A percentile compares a stretch with the other conserved stretches of the same genome.
Conservation (phyloP, 768 basidiomycete species). For the Boletus reticuloceps region DNA sequence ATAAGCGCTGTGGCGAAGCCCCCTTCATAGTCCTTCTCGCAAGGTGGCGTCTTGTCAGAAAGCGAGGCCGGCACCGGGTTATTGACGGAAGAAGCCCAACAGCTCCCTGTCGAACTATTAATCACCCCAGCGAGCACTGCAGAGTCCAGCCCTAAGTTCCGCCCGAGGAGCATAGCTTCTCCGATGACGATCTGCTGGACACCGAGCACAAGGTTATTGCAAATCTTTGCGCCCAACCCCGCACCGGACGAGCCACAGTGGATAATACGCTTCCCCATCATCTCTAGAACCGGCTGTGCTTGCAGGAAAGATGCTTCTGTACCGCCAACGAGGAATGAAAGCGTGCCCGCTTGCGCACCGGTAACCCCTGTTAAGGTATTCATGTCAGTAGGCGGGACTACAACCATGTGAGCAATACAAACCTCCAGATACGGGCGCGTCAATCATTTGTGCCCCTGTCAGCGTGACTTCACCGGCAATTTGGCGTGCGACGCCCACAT, state of each 20-base stretch:
- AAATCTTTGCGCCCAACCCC: constrained; percentile 86
- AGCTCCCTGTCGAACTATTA: constrained; percentile 80
- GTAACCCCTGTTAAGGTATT: constrained; percentile 56
- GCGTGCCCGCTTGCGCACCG: constrained; percentile 82
- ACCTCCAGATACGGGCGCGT: constrained; percentile 96
- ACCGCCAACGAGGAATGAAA: constrained; percentile 93
- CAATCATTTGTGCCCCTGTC: constrained; percentile 74
- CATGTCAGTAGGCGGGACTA: neutral
- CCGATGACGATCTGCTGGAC: constrained; percentile 80
- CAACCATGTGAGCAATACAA: constrained; percentile 22
- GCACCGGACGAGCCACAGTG: constrained; percentile 82
- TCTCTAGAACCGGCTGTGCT: constrained; percentile 56
- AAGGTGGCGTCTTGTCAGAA: constrained; percentile 71
- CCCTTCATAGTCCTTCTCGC: constrained; percentile 79
- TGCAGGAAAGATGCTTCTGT: constrained; percentile 52
- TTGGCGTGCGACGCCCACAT: constrained; percentile 68
- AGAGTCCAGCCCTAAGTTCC: constrained; percentile 76
- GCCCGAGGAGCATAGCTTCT: constrained; percentile 90
- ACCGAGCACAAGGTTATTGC: constrained; percentile 80
- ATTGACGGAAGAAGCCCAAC: constrained; percentile 84
- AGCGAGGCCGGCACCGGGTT: constrained; percentile 82
- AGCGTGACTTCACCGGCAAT: constrained; percentile 54
- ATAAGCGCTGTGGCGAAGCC: constrained; percentile 83
- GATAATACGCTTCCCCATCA: constrained; percentile 82
- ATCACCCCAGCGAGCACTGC: constrained; percentile 77